Conservation (phyloP, 139 green algal species). For the Marvania coccoides region DNA sequence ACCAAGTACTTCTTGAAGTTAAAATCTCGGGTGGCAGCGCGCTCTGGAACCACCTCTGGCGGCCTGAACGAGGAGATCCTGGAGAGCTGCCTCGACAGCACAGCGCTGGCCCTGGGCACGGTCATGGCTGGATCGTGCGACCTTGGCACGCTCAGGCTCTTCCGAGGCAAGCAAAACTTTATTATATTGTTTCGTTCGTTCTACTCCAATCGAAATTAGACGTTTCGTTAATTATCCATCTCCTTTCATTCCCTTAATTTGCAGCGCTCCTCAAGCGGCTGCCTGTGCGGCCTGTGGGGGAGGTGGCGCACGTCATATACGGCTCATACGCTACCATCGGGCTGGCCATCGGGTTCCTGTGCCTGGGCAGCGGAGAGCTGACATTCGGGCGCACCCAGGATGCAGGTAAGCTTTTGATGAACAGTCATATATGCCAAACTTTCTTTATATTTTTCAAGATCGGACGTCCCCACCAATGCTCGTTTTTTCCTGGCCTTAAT, state of each 20-base stretch:
- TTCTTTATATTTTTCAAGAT: not conserved
- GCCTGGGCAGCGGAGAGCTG: conserved; percentile 64
- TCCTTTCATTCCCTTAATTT: not conserved
- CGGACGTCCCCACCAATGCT: not conserved
- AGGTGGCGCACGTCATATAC: conserved; percentile 44
- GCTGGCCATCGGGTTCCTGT: conserved; percentile 87
- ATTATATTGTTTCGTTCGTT: not conserved
- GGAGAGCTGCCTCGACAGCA: conserved; percentile 45
- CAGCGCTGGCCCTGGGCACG: conserved; percentile 62
- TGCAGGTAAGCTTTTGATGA: not conserved
- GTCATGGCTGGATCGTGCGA: conserved; percentile 94
- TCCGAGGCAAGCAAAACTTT: conserved; percentile 48
- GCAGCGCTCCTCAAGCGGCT: conserved; percentile 48
- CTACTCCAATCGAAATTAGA: not conserved
- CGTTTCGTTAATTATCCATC: not conserved
- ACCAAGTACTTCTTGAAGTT: not conserved
- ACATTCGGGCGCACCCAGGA: conserved; percentile 71
- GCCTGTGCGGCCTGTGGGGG: not conserved
- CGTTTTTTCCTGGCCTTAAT: not conserved
- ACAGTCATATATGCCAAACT: too few species aligned
- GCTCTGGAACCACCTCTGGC: conserved; percentile 1
- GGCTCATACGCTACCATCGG: conserved; percentile 77
- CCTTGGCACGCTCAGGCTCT: conserved; percentile 73
- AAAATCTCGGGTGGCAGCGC: not conserved
- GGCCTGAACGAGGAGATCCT: conserved; percentile 39